phyloP scores from a whole-genome alignment of 1,284 basidiomycete genomes.

The Malassezia restricta region DNA sequence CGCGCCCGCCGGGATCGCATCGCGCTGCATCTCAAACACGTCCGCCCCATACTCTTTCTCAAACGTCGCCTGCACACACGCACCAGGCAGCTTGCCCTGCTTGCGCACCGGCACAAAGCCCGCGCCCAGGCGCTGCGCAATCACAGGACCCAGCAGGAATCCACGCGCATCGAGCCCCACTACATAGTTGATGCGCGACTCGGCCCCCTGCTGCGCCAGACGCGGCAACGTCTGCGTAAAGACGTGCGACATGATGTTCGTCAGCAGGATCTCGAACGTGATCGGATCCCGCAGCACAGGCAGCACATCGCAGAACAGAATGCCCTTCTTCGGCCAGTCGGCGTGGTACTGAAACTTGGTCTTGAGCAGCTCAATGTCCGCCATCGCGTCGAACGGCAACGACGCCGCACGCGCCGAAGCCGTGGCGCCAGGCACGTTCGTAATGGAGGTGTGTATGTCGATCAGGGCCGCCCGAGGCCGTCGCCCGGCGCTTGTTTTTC shows the following conservation, averaged over 20 bases:
- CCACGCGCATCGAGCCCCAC: slow-evolving; percentile 93
- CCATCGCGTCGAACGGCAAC: slow-evolving; percentile 1
- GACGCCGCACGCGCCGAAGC: background rate
- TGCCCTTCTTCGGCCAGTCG: slow-evolving; percentile 43
- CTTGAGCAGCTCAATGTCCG: slow-evolving; percentile 19
- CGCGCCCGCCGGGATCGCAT: slow-evolving; percentile 66
- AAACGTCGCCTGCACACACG: slow-evolving; percentile 65
- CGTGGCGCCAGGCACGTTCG: too few species aligned
- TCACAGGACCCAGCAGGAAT: slow-evolving; percentile 83
- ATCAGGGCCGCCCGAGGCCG: background rate
- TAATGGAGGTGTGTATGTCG: slow-evolving; percentile 4
- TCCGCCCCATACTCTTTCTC: slow-evolving; percentile 97
- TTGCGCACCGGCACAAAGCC: slow-evolving; percentile 96
- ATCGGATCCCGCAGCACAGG: slow-evolving; percentile 44
- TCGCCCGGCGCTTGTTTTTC: background rate
- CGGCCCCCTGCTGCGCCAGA: slow-evolving; percentile 48
- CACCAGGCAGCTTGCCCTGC: slow-evolving; percentile 81
- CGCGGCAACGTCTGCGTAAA: slow-evolving; percentile 60
- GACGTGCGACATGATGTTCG: slow-evolving; percentile 75
- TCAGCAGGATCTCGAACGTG: slow-evolving; percentile 59
- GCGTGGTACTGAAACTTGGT: slow-evolving; percentile 30
- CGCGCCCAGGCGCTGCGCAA: slow-evolving; percentile 79
- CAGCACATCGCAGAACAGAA: slow-evolving; percentile 45
- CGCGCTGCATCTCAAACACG: slow-evolving; percentile 84
- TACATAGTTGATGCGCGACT: slow-evolving; percentile 63